phyloP scores from a whole-genome alignment of 495 filamentous ascomycete genomes.

The Neurospora sp. region DNA sequence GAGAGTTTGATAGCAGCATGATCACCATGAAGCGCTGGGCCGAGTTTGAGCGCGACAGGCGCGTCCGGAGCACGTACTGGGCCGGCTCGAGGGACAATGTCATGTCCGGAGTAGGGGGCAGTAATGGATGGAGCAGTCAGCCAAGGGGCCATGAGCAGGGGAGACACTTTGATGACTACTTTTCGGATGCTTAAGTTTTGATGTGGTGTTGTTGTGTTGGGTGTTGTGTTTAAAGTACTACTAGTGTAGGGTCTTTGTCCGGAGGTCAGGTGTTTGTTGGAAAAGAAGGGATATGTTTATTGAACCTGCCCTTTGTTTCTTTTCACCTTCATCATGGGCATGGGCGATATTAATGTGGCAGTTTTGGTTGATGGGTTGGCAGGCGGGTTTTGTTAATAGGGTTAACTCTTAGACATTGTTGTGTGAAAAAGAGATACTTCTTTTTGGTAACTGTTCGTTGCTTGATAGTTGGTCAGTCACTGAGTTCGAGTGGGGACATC shows the following conservation, averaged over 20 bases:
- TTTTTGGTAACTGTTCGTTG: no score
- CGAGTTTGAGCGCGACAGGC: conserved; percentile 69
- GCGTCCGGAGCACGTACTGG: conserved; percentile 35
- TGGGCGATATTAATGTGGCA: neutral
- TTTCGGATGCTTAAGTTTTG: conserved; percentile 35
- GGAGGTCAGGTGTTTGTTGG: neutral
- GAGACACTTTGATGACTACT: conserved; percentile 39
- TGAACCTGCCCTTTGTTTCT: neutral
- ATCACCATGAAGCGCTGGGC: conserved; percentile 98
- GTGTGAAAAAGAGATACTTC: neutral
- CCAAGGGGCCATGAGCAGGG: conserved; percentile 27
- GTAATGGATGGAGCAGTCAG: conserved; percentile 13
- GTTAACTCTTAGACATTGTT: neutral
- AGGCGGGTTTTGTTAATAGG: neutral
- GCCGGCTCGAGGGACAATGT: conserved; percentile 34
- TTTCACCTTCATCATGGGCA: neutral
- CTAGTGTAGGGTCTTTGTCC: neutral
- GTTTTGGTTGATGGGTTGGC: neutral
- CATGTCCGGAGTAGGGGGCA: conserved; percentile 16
- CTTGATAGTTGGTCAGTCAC: no score
- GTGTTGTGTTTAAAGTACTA: neutral
- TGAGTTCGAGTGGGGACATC: no score
- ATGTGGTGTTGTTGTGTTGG: neutral
- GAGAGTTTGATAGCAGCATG: conserved; percentile 94
- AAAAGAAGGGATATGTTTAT: neutral